phyloP scores from a whole-genome alignment of 805 yeast species.

The Schwanniomyces yamadae region DNA sequence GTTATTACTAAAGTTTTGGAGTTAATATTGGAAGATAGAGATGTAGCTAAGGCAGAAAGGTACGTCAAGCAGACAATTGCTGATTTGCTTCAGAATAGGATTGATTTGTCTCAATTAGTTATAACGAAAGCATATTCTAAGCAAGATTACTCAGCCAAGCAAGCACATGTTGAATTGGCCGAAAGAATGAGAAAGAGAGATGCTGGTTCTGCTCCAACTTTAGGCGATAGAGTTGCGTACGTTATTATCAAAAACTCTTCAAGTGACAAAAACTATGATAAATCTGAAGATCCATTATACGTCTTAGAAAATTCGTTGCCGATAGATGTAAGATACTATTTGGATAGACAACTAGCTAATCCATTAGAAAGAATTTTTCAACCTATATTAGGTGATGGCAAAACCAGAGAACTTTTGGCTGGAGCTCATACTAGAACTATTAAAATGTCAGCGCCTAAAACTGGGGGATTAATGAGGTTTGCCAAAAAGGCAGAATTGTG shows the following conservation, averaged over 20 bases:
- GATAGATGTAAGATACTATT: constrained; percentile 89
- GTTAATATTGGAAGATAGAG: constrained; percentile 79
- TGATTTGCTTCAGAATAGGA: constrained; percentile 83
- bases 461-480: constrained; percentile 89
- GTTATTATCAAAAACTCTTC: constrained; percentile 74
- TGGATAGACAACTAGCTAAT: constrained; percentile 89
- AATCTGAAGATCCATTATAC: constrained; percentile 94
- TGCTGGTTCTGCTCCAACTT: constrained; percentile 93
- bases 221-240: constrained; percentile 98
- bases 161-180: constrained; percentile 95
- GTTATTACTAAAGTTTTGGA: constrained; percentile 91
- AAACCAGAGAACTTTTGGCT: constrained; percentile 74
- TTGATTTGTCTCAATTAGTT: constrained; percentile 90
- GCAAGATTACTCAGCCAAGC: constrained; percentile 91
- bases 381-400: constrained; percentile 86
- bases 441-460: constrained; percentile 67
- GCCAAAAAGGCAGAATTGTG: constrained; percentile 87
- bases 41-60: constrained; percentile 78
- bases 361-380: constrained; percentile 92
- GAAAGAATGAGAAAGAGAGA: constrained; percentile 96
- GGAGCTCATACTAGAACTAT: constrained; percentile 85
- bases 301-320: constrained; percentile 91
- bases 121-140: constrained; percentile 89
- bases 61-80: constrained; percentile 88
- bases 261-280: constrained; percentile 86